A percentile compares a stretch with the other conserved stretches of the same genome.
Conservation (phyloP, 2,329 filamentous ascomycete genomes). For the Trichoderma gracile region DNA sequence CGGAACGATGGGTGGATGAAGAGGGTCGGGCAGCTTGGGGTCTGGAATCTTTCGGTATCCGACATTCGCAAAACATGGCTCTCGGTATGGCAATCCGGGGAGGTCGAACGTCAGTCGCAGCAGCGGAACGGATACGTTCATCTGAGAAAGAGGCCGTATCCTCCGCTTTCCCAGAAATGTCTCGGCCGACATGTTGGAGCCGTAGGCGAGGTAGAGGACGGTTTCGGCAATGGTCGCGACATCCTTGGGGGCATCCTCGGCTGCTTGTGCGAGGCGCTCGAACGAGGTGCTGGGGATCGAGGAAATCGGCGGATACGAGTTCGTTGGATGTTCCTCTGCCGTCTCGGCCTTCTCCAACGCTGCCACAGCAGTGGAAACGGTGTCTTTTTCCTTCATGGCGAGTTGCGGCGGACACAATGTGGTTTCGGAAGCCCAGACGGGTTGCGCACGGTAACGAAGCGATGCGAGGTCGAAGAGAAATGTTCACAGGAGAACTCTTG, state of each 20-base stretch:
- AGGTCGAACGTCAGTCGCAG: conserved; percentile 82
- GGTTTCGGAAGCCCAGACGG: neutral
- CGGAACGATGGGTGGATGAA: conserved; percentile 36
- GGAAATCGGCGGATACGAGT: conserved; percentile 35
- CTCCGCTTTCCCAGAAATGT: conserved; percentile 78
- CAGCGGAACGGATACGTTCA: conserved; percentile 79
- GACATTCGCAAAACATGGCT: conserved; percentile 91
- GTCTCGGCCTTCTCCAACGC: conserved; percentile 34
- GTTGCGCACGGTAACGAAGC: neutral
- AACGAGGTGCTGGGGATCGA: conserved; percentile 39
- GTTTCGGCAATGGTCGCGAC: conserved; percentile 44
- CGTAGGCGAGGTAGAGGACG: conserved; percentile 83
- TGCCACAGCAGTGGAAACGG: conserved; percentile 24
- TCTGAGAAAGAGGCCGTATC: conserved; percentile 76
- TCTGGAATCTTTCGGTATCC: conserved; percentile 57
- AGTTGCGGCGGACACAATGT: neutral
- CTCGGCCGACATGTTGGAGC: conserved; percentile 79
- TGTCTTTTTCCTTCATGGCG: conserved; percentile 9
- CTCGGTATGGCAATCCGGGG: conserved; percentile 78
- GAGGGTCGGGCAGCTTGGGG: conserved; percentile 39
- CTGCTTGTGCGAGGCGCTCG: conserved; percentile 36
- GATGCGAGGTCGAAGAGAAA: neutral
- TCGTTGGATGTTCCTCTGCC: conserved; percentile 29
- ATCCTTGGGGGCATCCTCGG: conserved; percentile 32
- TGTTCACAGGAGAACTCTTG: neutral